A percentile compares a stretch with the other conserved stretches of the same genome.
phyloP scores from a whole-genome alignment of 2,329 filamentous ascomycete genomes.

The Arthrinium phaeospermum region DNA sequence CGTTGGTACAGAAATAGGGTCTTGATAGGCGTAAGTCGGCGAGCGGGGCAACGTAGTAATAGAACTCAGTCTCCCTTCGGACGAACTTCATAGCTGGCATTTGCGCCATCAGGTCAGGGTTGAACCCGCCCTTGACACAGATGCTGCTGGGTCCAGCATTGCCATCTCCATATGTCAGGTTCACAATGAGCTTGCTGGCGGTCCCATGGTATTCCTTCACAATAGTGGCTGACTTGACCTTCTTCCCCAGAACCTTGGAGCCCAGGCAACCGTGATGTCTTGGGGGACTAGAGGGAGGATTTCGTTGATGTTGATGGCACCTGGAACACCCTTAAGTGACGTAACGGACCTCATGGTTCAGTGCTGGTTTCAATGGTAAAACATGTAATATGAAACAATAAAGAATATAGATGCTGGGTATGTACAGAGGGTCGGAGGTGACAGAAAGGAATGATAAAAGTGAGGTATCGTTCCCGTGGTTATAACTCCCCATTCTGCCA shows the following conservation, averaged over 20 bases:
- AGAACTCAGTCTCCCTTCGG: conserved; percentile 30
- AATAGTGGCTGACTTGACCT: conserved; percentile 24
- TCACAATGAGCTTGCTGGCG: conserved; percentile 29
- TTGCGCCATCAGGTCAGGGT: conserved; percentile 20
- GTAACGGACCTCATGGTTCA: neutral
- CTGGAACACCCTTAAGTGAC: conserved; percentile 8
- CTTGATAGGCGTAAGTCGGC: conserved; percentile 26
- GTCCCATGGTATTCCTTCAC: conserved; percentile 27
- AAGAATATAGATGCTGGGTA: neutral
- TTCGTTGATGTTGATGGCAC: conserved; percentile 23
- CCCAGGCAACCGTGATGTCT: conserved; percentile 29
- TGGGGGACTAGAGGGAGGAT: conserved; percentile 15
- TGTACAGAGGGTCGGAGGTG: neutral
- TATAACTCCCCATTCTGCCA: neutral
- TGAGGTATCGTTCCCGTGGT: neutral
- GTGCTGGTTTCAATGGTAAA: neutral
- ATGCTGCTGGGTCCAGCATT: conserved; percentile 20
- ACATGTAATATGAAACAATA: neutral
- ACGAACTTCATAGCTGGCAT: conserved; percentile 18
- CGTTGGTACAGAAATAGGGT: conserved; percentile 26
- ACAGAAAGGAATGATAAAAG: neutral
- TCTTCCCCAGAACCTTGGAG: conserved; percentile 24
- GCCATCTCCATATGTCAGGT: conserved; percentile 26
- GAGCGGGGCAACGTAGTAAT: conserved; percentile 27
- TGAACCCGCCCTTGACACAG: conserved; percentile 32